Evolutionary conservation across 345 rosid species (phyloP).

Genomic region (Microcos paniculata): DNA sequence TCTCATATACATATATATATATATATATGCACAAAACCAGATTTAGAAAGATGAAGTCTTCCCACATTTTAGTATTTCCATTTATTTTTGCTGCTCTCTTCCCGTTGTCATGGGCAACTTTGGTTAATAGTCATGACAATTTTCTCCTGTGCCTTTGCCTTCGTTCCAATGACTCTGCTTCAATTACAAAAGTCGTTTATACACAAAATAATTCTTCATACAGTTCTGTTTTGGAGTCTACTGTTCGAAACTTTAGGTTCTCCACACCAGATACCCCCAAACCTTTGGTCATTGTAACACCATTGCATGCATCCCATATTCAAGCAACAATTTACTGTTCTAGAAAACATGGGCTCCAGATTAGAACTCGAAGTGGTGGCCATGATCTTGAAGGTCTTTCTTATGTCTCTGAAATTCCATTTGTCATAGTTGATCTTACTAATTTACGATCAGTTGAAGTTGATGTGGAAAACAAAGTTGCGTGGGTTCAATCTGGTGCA

Average conservation of each 20-base stretch:
- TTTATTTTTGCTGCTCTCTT: background rate
- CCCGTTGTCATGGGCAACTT: background rate
- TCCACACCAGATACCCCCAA: background rate
- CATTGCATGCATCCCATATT: background rate
- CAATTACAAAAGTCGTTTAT: background rate
- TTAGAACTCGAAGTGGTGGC: constrained; percentile 4
- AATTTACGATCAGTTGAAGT: no score
- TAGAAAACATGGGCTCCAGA: background rate
- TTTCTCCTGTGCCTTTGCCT: background rate
- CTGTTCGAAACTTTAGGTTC: background rate
- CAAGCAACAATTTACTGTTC: background rate
- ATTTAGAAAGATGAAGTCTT: background rate
- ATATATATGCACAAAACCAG: background rate
- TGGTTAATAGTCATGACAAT: background rate
- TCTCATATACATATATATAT: no score
- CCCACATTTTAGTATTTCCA: background rate
- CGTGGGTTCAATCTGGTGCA: constrained; percentile 1
- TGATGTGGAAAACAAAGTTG: background rate
- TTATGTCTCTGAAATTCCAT: background rate
- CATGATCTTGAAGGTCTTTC: constrained; percentile 12
- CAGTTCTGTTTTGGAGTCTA: background rate
- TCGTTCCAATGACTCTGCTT: background rate
- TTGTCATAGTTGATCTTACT: no score
- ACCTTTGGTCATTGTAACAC: constrained; percentile 8
- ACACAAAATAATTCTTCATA: background rate